Evolutionary conservation across 768 basidiomycete species (phyloP), one percentile per base, ranked within the genome.

Genomic region (Plicaturopsis crispa): DNA sequence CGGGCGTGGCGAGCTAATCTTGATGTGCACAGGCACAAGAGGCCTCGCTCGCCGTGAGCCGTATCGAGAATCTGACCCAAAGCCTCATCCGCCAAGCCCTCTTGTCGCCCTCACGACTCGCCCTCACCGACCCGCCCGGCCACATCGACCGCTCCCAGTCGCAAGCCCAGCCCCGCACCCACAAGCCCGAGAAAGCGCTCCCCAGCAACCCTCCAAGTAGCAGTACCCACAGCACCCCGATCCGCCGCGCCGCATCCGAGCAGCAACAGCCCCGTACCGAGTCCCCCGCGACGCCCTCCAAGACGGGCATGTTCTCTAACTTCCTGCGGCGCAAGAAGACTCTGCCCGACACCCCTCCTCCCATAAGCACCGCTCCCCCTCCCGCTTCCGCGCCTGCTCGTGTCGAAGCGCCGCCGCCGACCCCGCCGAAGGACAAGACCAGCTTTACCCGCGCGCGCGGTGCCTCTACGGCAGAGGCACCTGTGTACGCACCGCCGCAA

Each of bases 381-480:
- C 40, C 37, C 7, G 18, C 38, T 12, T 16, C 26, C 7, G 20
- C 21, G 26, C 44, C 36, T 3, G 30, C 35, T 18, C 38, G 46
- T 21, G 33, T 40, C 20, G 39, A 40, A 17, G 17, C 32, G 33
- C 26, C 50, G 12, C 44, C 49, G 3, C 42, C 31, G 12, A 31
- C 26, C 10, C 26, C 26, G 26, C 26, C 26, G 14, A 28, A 28
- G 26, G 26, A 28, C 26, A 28, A 8, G 26, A n/a, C n/a, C n/a
- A n/a, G n/a, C n/a, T n/a, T n/a, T n/a, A 8, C 26, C 26, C 14
- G 8, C 26, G 26, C 26, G 14, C 26, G 10, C 14, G 10, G 14
- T 8, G 26, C 26, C 14, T 28, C 26, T 8, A 8, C 26, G 14
- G 10, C 26, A 28, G 14, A 28, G 10, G 26, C 14, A 14, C 26